phyloP scores from a whole-genome alignment of 2,329 filamentous ascomycete species.

The Hymenoscyphus occultus region DNA sequence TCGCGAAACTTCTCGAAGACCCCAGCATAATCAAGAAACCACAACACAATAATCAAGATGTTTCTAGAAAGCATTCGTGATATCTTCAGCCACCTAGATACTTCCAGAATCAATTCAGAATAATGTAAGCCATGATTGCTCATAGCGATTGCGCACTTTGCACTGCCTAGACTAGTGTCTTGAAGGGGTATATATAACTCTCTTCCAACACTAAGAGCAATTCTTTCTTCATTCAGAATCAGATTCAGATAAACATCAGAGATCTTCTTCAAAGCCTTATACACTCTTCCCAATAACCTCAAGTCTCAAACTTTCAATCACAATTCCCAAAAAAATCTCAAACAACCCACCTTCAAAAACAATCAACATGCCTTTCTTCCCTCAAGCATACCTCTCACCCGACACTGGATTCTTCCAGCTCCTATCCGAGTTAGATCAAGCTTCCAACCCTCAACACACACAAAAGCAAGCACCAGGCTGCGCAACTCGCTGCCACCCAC shows the following conservation, averaged over 20 bases:
- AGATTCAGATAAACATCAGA: constrained; percentile 12
- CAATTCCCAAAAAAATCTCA: constrained; percentile 5
- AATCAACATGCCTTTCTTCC: constrained; percentile 32
- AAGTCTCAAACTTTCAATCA: constrained; percentile 8
- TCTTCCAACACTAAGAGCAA: constrained; percentile 10
- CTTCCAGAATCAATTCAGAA: constrained; percentile 4
- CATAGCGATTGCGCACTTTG: constrained; percentile 14
- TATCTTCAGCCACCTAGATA: constrained; percentile 10
- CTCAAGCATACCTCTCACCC: constrained; percentile 25
- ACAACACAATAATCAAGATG: background rate
- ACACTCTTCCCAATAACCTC: constrained; percentile 9
- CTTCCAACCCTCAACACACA: background rate
- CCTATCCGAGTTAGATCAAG: constrained; percentile 56
- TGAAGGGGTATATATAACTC: constrained; percentile 23
- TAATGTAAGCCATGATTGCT: constrained; percentile 23
- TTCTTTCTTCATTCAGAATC: constrained; percentile 30
- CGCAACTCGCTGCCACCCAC: constrained; percentile 17
- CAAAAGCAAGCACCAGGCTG: constrained; percentile 18
- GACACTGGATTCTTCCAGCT: constrained; percentile 52
- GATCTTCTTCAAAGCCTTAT: background rate
- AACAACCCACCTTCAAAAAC: constrained; percentile 5
- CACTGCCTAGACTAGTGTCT: constrained; percentile 19
- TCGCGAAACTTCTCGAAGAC: constrained; percentile 21
- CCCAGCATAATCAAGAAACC: constrained; percentile 16
- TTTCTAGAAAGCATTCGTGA: constrained; percentile 22